Conservation (phyloP, 1,284 basidiomycete species). For the Fomes fomentarius region DNA sequence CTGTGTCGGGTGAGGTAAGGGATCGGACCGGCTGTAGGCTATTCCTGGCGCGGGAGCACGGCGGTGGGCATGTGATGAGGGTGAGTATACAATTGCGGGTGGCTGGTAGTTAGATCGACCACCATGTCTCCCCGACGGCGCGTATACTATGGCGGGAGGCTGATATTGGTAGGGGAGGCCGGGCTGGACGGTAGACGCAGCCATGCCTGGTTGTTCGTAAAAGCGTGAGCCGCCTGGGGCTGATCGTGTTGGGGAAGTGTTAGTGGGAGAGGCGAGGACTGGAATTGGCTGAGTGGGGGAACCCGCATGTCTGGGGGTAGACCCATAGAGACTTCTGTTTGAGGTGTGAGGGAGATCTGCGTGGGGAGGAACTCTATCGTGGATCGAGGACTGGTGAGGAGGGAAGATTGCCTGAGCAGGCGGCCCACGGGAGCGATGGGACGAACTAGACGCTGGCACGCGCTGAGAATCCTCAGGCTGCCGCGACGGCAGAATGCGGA, state of each 20-base stretch:
- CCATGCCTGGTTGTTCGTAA: slow-evolving; percentile 26
- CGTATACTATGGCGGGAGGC: slow-evolving; percentile 39
- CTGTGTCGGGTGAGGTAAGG: slow-evolving; percentile 28
- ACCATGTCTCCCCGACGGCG: slow-evolving; percentile 35
- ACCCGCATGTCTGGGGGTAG: slow-evolving; percentile 26
- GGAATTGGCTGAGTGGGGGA: slow-evolving; percentile 26
- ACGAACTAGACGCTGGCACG: slow-evolving; percentile 13
- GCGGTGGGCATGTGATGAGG: slow-evolving; percentile 26
- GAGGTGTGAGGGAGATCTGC: slow-evolving; percentile 25
- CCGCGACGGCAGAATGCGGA: slow-evolving; percentile 36
- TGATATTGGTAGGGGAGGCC: slow-evolving; percentile 33
- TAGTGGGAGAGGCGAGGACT: slow-evolving; percentile 24
- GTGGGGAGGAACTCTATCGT: slow-evolving; percentile 24
- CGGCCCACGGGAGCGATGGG: slow-evolving; percentile 15
- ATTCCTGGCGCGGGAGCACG: slow-evolving; percentile 30
- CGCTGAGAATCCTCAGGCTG: slow-evolving; percentile 28
- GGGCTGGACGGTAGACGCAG: slow-evolving; percentile 24
- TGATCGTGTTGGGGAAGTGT: slow-evolving; percentile 30
- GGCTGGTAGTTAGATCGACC: slow-evolving; percentile 34
- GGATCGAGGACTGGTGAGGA: slow-evolving; percentile 22
- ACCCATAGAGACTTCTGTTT: slow-evolving; percentile 21
- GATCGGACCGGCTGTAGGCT: slow-evolving; percentile 35
- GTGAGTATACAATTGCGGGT: slow-evolving; percentile 37
- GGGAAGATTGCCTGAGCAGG: slow-evolving; percentile 19
- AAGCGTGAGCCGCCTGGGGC: slow-evolving; percentile 27